These are phyloP conservation scores for Lactifluus echinatus DNA, from an alignment of 768 basidiomycete genomes.

Conservation along the genomic window DNA sequence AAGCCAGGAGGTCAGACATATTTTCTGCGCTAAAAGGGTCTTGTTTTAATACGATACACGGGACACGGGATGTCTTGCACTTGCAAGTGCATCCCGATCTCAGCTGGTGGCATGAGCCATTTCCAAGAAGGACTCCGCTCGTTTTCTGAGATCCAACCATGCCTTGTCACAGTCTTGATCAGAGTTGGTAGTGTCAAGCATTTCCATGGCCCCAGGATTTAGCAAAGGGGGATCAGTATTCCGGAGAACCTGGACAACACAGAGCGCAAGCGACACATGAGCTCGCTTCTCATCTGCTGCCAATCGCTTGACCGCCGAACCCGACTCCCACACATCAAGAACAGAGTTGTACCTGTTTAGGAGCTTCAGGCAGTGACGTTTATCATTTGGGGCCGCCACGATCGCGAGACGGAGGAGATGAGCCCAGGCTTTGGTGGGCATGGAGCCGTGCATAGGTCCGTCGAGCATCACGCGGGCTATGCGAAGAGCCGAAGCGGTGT, in stretches of 20 bases:
- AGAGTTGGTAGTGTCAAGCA: background rate
- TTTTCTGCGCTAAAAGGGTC: too few relatives aligned
- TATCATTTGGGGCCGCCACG: background rate
- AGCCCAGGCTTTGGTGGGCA: slow-evolving; percentile 1
- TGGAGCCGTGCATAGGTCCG: background rate
- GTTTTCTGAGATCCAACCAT: slow-evolving; percentile 1
- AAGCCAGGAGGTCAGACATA: too few relatives aligned
- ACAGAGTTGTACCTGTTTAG: slow-evolving; percentile 1
- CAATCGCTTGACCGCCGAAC: background rate
- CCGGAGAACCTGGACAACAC: background rate
- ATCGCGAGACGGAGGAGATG: slow-evolving; percentile 11
- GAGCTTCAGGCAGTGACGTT: slow-evolving; percentile 10
- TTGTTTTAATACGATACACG: too few relatives aligned
- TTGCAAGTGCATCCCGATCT: too few relatives aligned
- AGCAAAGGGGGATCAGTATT: background rate
- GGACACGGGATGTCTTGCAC: background rate
- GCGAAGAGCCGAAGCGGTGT: background rate
- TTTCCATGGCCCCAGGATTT: background rate
- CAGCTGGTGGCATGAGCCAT: background rate
- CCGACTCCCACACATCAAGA: background rate
- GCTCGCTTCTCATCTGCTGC: slow-evolving; percentile 6
- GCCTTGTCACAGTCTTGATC: background rate
- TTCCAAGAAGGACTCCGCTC: slow-evolving; percentile 2
- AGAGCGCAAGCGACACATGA: slow-evolving; percentile 1
- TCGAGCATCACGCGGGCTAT: background rate